Percentiles rank a stretch among this genome's conserved stretches.
phyloP scores from a whole-genome alignment of 2,329 filamentous ascomycete genomes.

The Macrophomina tecta region DNA sequence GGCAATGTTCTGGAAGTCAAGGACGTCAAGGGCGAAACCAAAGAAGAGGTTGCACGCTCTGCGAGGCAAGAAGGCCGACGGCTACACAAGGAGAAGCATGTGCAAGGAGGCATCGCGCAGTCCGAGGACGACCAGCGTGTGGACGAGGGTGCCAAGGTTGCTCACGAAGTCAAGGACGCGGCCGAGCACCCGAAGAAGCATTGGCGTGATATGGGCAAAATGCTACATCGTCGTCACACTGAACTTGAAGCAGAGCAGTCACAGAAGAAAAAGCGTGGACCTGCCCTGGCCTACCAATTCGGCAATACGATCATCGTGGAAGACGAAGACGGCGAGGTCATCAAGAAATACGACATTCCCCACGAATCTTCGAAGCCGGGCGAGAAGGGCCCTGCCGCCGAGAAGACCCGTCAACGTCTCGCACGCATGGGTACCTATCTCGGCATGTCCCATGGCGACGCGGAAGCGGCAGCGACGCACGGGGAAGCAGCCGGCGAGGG shows the following conservation, averaged over 20 bases:
- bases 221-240: slow-evolving; percentile 47
- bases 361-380: slow-evolving; percentile 52
- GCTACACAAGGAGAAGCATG: slow-evolving; percentile 60
- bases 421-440: slow-evolving; percentile 63
- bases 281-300: slow-evolving; percentile 84
- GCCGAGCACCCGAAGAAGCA: slow-evolving; percentile 45
- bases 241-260: slow-evolving; percentile 45
- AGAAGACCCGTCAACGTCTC: slow-evolving; percentile 50
- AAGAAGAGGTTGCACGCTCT: slow-evolving; percentile 66
- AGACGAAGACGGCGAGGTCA: slow-evolving; percentile 83
- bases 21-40: slow-evolving; percentile 39
- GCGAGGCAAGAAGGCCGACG: slow-evolving; percentile 60
- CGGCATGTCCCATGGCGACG: slow-evolving; percentile 39
- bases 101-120: slow-evolving; percentile 51
- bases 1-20: slow-evolving; percentile 79
- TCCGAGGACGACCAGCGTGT: slow-evolving; percentile 47
- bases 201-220: slow-evolving; percentile 50
- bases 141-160: slow-evolving; percentile 52
- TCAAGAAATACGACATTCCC: slow-evolving; percentile 82
- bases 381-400: slow-evolving; percentile 40
- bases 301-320: slow-evolving; percentile 90
- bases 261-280: slow-evolving; percentile 60
- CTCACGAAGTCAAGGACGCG: slow-evolving; percentile 39
- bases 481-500: slow-evolving; percentile 29
- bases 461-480: background rate